Evolutionary conservation across 306 rosid species (phyloP).

Genomic region (Glycine tomentella): DNA sequence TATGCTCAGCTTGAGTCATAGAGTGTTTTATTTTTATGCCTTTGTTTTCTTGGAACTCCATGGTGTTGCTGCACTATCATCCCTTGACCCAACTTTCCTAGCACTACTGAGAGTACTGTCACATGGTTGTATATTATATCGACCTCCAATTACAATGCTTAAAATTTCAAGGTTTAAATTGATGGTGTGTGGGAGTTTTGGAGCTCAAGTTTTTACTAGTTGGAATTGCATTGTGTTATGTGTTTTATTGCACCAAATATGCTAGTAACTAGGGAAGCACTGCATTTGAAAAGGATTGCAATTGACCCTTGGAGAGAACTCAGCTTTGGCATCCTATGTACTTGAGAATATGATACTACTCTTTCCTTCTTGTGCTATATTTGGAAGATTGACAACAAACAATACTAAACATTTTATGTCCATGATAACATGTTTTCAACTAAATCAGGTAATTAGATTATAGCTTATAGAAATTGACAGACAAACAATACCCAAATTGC

Average conservation of each 20-base stretch:
- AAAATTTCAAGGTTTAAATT: conserved; percentile 24
- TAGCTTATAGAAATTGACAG: neutral
- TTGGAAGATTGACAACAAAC: neutral
- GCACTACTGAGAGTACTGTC: conserved; percentile 41
- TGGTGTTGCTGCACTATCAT: conserved; percentile 46
- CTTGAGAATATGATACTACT: neutral
- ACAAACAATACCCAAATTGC: neutral
- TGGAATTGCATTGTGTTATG: conserved; percentile 36
- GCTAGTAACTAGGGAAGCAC: neutral
- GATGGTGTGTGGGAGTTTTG: conserved; percentile 56
- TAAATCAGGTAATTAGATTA: neutral
- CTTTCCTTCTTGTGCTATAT: neutral
- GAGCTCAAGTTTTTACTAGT: conserved; percentile 35
- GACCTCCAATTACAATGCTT: conserved; percentile 45
- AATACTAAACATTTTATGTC: neutral
- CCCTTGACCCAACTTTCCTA: conserved; percentile 45
- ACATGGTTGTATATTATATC: conserved; percentile 53
- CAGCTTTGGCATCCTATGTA: neutral
- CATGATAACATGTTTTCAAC: neutral
- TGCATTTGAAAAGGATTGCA: neutral
- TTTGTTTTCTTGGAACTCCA: conserved; percentile 51
- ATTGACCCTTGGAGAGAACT: neutral
- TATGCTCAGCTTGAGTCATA: conserved; percentile 94
- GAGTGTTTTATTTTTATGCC: conserved; percentile 16
- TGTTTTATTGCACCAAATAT: neutral